These are phyloP conservation scores for Entomortierella chlamydospora DNA, from an alignment of 192 early-diverging fungal genomes.

Conservation along the genomic window DNA sequence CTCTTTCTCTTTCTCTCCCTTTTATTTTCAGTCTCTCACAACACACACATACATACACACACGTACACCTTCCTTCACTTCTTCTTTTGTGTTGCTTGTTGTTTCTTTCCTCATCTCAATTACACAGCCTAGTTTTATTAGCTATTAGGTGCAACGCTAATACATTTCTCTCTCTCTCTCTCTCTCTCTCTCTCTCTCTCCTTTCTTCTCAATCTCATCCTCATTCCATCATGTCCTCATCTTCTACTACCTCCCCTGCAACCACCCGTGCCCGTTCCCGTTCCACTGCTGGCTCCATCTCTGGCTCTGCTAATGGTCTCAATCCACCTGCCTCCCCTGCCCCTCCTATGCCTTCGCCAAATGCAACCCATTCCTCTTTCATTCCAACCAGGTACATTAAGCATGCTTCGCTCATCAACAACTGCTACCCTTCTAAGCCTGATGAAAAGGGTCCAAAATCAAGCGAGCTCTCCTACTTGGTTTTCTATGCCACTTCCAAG, in stretches of 20 bases:
- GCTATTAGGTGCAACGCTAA: constrained; percentile 7
- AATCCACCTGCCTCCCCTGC: constrained; percentile 14
- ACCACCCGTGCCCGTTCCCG: constrained; percentile 37
- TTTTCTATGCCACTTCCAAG: constrained; percentile 89
- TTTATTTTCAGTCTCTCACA: no score
- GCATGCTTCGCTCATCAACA: constrained; percentile 82
- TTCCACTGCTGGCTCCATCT: constrained; percentile 36
- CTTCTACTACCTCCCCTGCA: constrained; percentile 10
- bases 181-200: not conserved
- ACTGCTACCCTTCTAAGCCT: constrained; percentile 74
- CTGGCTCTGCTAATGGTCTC: constrained; percentile 22
- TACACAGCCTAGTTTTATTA: not conserved
- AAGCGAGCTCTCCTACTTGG: constrained; percentile 85
- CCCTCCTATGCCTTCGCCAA: constrained; percentile 34
- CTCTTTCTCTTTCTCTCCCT: not conserved
- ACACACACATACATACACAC: not conserved
- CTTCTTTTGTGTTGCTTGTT: no score
- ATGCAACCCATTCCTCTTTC: constrained; percentile 48
- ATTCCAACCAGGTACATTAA: constrained; percentile 71
- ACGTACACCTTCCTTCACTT: not conserved
- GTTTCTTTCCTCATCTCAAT: not conserved
- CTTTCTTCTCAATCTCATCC: not conserved
- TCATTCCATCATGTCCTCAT: constrained; percentile 20
- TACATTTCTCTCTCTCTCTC: not conserved
- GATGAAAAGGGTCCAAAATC: constrained; percentile 79